Base-by-base conservation (phyloP, 2,329 filamentous ascomycete species). In the Claviceps africana region DNA sequence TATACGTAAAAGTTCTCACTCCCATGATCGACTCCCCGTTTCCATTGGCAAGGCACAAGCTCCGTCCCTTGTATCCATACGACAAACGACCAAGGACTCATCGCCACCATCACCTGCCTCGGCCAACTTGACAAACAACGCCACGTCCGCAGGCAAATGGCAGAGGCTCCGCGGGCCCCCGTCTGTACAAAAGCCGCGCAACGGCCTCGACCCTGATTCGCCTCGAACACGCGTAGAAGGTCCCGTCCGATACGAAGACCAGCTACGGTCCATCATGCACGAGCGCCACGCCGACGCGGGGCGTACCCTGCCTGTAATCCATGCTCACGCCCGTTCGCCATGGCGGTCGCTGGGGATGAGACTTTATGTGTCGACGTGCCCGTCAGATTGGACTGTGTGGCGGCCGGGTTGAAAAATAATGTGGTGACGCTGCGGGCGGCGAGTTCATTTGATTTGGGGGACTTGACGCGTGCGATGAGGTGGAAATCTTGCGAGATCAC, bases 381-480 rank as follows among this genome's bases (percentile, higher is more conserved):
- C 25, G 3, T 47, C 37, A 37, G 47, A 48, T 6, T 47, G 44
- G 8, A 53, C 21, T 50, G 43, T 17, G 44, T 44, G 22, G 43
- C 21, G 3, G 44, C 25, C 13, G 52, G 48, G 37, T 51, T 33
- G 45, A 51, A 53, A 37, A 47, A 51, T 30, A 51, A 53, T 17
- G 48, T 45, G 10, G 48, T 53, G 44, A 10, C 31, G 21, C 51
- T 51, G 50, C 52, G 46, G 45, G 42, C 49, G 7, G 49, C 10
- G 33, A 54, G 49, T 7, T 51, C 19, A n/a, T 21, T 54, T 13
- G 43, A 30, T 21, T 9, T 51, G 22, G 50, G 49, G 8, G 46
- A 54, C 13, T 45, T 51, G 30, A 54, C 46, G 33, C 49, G 52
- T 10, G 52, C 48, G 17, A 49, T 30, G 19, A 54, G 46, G 31